Base-by-base conservation (phyloP, 2,329 filamentous ascomycete species). In the Clarireedia sp. region DNA sequence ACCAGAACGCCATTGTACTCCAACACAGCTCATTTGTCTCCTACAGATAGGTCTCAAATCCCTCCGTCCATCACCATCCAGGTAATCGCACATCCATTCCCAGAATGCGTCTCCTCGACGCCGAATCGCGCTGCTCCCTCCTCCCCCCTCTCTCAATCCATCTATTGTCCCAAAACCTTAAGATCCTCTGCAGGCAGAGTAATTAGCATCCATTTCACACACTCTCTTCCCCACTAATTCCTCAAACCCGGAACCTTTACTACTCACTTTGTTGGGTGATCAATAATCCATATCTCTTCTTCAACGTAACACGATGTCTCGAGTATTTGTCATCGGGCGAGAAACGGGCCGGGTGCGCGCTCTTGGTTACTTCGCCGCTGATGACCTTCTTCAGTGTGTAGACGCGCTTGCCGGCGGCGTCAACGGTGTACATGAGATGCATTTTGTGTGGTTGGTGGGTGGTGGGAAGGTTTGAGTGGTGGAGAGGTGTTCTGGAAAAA, bases 311-410 rank as follows among this genome's bases (percentile, higher is more conserved):
- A 66, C 94, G 85, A 76, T 97, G 92, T 70, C 90, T 88, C 68
- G 90, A 96, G 81, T 95, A 97, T 80, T 96, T 96, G 80, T 99
- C 94, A 75, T 99, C 94, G 61, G 94, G 94, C 47, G 90, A 96
- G 79, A 97, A 99, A 65, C 94, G 82, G 44, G 94, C 94, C 47
- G 94, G 92, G 76, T 97, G 92, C 55, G 94, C 94, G 53, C 88
- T 94, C 80, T 95, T 96, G 72, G 92, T 95, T 69, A 96, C 89
- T 70, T 90, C 83, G 69, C 87, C 87, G 66, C 84, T 79, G 66
- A 80, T 77, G 64, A 95, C 82, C 78, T 97, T 96, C 77, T 96
- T 92, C 63, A 97, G 83, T 48, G 94, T 97, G 81, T 97, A 99
- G 68, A 87, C 76, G 72, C 92, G 90, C 78, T 90, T 92, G 79